Evolutionary conservation across 805 yeast species (phyloP), one percentile per base, ranked within the genome.

Genomic region (Myxozyma geophila): DNA sequence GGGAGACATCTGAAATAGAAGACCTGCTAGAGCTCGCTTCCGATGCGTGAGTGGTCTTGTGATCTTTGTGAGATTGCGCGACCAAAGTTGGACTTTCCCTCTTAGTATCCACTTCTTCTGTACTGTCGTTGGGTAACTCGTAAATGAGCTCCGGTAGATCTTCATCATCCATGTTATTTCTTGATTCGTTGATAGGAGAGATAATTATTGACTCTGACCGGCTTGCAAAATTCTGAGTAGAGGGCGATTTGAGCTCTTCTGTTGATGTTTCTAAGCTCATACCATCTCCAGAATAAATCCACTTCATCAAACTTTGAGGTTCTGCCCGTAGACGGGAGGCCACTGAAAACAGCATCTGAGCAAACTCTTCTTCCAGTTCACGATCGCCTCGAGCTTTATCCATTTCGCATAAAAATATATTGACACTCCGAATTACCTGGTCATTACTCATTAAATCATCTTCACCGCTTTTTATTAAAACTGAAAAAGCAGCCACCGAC

Each of bases 281-380:
- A 15, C 12, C 3, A 2, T 19, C 58, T 10, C 59, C 15, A 8
- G 40, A 33, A 13, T 19, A 6, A 37, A 68, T 53, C 71, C 71
- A 69, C 47, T 64, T 54, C 33, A 59, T 53, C 28, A 66, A 13
- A 19, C 65, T 57, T 17, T 65, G 60, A 19, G 71, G 71, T 35
- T 69, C 67, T 2, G 62, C 28, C 10, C 70, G 56, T 33, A 69
- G 33, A 23, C 69, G 51, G 15, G 71, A 46, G 12, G 68, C 68
- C 15, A 69, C 52, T 5, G 64, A 52, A 52, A 66, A 69, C 28
- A 69, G 56, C 62, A 69, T 44, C 41, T 66, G 61, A n/a, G 62
- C 63, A 44, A 68, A 67, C 49, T 53, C 53, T 21, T 66, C 63
- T 36, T 68, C 69, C 43, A 66, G 37, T 17, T 19, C 44, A 8